Evolutionary conservation across 192 early-diverging fungal species (phyloP), one percentile per base, ranked within the genome.

Genomic region (Phlyctochytrium arcticum): DNA sequence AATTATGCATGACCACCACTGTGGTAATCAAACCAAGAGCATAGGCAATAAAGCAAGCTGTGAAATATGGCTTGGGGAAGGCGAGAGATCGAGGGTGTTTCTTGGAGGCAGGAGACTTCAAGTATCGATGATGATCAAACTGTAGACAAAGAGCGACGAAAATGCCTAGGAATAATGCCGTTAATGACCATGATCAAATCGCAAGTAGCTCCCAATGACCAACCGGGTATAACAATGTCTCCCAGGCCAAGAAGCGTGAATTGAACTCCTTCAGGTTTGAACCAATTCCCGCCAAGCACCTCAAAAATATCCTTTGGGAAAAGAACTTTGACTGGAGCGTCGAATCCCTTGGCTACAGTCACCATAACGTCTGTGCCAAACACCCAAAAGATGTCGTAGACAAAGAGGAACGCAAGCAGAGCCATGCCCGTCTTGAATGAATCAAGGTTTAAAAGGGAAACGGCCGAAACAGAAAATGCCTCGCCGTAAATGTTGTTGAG

Each of bases 311-410:
- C 71, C 57, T 89, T 89, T 34, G 95, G 93, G 72, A 86, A 93
- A 36, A 95, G 75, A 3, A 98, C 88, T 83, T 98, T 98, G 73
- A 98, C 92, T 32, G 96, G 96, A 5, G 91, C 93, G 68, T 98
- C 96, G 75, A 97, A 92, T 58, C 85, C 89, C 78, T 90, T 95
- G 37, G 96, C 96, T 23, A 98, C 96, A 6, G 90, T 89, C 5
- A 97, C 96, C 96, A 98, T 98, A 19, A 98, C 96, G 36, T 93
- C 89, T 5, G 96, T 97, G 34, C 93, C 93, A 82, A 98, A 98
- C 60, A 98, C 96, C 96, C 96, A 98, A 64, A 97, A 98, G 51
- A 98, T 86, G 74, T 98, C 96, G 69, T 98, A 98, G 26, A 94
- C 71, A 77, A 98, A 98, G 39, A 98, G 75, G 17, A 90, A 94